Percentiles rank a stretch among this genome's conserved stretches.
phyloP scores from a whole-genome alignment of 129 eudicot species.

The Glebionis coronaria region DNA sequence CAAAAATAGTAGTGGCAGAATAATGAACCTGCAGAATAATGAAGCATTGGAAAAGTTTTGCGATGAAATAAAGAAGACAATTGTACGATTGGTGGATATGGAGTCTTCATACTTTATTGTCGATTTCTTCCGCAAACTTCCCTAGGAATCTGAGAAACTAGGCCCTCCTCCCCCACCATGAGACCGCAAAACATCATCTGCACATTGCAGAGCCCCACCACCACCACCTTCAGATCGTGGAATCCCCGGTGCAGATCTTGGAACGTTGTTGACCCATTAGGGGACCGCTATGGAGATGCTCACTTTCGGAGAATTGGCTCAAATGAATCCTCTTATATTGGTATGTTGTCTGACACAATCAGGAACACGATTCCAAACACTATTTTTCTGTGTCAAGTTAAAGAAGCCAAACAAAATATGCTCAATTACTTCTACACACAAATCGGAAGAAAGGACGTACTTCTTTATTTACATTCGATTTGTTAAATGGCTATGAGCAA shows the following conservation, averaged over 20 bases:
- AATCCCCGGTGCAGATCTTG: constrained; percentile 26
- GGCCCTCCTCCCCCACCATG: constrained; percentile 35
- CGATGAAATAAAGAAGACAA: constrained; percentile 60
- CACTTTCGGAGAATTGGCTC: constrained; percentile 58
- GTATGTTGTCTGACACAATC: constrained; percentile 52
- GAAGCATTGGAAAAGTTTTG: constrained; percentile 63
- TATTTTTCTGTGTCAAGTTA: constrained; percentile 60
- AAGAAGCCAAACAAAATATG: constrained; percentile 56
- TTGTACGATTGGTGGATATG: constrained; percentile 62
- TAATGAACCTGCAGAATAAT: too few species aligned
- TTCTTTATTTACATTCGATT: background rate
- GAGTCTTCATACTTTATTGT: constrained; percentile 58
- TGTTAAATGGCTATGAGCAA: too few species aligned
- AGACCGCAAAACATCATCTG: constrained; percentile 35
- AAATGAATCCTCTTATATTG: constrained; percentile 56
- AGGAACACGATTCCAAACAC: constrained; percentile 61
- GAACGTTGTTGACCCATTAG: constrained; percentile 38
- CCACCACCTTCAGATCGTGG: constrained; percentile 24
- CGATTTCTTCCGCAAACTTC: constrained; percentile 64
- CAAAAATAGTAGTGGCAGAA: too few species aligned
- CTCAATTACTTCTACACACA: constrained; percentile 57
- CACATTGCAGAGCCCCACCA: constrained; percentile 35
- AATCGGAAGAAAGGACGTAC: constrained; percentile 61
- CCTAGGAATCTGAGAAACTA: constrained; percentile 45
- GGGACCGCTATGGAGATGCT: constrained; percentile 48